Percentiles rank a stretch among this genome's conserved stretches.
Evolutionary conservation across 2,329 filamentous ascomycete genomes (phyloP).

Genomic region (Paecilomyces variotii): DNA sequence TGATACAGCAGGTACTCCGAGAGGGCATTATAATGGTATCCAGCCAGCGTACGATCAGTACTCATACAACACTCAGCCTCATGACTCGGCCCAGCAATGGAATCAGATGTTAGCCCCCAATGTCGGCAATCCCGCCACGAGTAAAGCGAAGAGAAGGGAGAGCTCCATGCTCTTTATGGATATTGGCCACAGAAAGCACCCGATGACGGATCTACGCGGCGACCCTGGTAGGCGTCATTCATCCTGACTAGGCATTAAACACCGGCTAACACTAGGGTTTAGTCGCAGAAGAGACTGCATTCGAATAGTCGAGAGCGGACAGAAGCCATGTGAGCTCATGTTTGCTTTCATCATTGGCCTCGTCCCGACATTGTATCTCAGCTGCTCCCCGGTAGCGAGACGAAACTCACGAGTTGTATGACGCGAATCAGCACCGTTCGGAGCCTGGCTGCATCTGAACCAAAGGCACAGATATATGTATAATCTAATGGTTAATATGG

Average conservation of each 20-base stretch:
- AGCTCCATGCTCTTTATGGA: conserved; percentile 43
- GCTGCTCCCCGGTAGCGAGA: conserved; percentile 8
- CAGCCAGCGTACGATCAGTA: conserved; percentile 42
- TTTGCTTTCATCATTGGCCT: not conserved
- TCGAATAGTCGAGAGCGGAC: conserved; percentile 5
- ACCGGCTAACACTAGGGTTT: conserved; percentile 2
- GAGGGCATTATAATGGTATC: conserved; percentile 40
- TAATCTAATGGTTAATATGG: conserved; percentile 30
- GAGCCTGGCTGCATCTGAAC: conserved; percentile 13
- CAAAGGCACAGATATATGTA: conserved; percentile 15
- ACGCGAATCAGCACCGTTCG: conserved; percentile 21
- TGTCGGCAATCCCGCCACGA: conserved; percentile 24
- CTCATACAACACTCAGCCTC: conserved; percentile 20
- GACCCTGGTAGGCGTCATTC: conserved; percentile 13
- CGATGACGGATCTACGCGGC: conserved; percentile 14
- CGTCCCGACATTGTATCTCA: conserved; percentile 1
- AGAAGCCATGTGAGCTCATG: not conserved
- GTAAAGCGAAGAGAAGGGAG: conserved; percentile 40
- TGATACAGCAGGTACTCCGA: conserved; percentile 16
- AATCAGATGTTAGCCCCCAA: conserved; percentile 35
- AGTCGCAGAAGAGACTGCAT: conserved; percentile 9
- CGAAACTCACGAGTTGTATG: conserved; percentile 20
- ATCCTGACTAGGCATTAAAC: not conserved
- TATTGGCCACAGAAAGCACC: conserved; percentile 20
- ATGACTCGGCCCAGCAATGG: conserved; percentile 23